Conservation (phyloP, 805 yeast species). For the Saccharomycopsis olivae region DNA sequence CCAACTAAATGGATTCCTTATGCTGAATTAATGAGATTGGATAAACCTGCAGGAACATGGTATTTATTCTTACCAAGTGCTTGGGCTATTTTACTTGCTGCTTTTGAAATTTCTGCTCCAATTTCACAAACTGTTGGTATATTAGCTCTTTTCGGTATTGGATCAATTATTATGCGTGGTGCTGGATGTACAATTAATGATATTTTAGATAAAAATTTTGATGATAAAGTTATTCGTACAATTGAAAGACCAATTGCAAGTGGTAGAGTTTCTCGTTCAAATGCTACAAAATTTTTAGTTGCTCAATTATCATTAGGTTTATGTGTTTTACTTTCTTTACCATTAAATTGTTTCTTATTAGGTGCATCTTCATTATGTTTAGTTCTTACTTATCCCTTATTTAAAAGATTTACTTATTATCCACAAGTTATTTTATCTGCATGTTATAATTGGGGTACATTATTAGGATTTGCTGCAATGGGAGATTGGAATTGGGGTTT, state of each 20-base stretch:
- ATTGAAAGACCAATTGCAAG: slow-evolving; percentile 89
- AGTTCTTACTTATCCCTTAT: slow-evolving; percentile 82
- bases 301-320: slow-evolving; percentile 70
- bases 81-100: slow-evolving; percentile 92
- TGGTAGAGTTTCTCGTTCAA: slow-evolving; percentile 59
- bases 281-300: slow-evolving; percentile 61
- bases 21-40: slow-evolving; percentile 84
- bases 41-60: slow-evolving; percentile 94
- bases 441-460: slow-evolving; percentile 90
- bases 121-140: slow-evolving; percentile 49
- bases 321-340: slow-evolving; percentile 59
- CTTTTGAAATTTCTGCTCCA: slow-evolving; percentile 62
- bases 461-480: slow-evolving; percentile 93
- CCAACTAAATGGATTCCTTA: slow-evolving; percentile 79
- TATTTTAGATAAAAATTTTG: slow-evolving; percentile 72
- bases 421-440: slow-evolving; percentile 79
- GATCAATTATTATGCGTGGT: slow-evolving; percentile 88
- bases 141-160: slow-evolving; percentile 64
- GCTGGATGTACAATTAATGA: slow-evolving; percentile 98
- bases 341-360: slow-evolving; percentile 68
- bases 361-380: slow-evolving; percentile 76
- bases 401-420: slow-evolving; percentile 90
- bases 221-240: slow-evolving; percentile 78
- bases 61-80: slow-evolving; percentile 73
- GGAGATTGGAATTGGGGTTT: slow-evolving; percentile 70